phyloP scores from a whole-genome alignment of 176 grass and related monocot genomes.

The Ensete ventricosum region DNA sequence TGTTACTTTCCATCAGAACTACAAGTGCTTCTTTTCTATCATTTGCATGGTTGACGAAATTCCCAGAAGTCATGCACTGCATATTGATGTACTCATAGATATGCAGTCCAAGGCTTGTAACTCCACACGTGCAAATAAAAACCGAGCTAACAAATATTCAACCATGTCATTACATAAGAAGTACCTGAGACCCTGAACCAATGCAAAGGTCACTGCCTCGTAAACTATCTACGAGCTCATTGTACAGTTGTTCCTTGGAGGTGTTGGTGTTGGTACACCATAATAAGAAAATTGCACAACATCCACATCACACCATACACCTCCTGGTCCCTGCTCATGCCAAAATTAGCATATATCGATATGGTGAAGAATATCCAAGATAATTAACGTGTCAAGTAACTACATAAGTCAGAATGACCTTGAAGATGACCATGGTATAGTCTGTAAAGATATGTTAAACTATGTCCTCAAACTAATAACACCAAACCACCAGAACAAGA shows the following conservation, averaged over 20 bases:
- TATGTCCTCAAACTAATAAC: neutral
- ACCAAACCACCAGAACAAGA: neutral
- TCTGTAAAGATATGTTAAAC: neutral
- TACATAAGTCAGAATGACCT: neutral
- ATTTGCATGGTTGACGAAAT: neutral
- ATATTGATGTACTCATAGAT: neutral
- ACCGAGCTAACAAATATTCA: neutral
- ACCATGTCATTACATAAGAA: neutral
- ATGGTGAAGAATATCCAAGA: no score
- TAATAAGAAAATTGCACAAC: constrained; percentile 97
- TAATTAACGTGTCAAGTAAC: neutral
- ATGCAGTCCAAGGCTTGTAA: neutral
- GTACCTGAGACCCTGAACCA: constrained; percentile 98
- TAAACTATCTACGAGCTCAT: constrained; percentile 75
- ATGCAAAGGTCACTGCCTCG: constrained; percentile 86
- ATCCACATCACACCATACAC: constrained; percentile 99
- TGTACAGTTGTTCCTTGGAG: constrained; percentile 83
- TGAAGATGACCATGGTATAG: neutral
- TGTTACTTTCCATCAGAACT: neutral
- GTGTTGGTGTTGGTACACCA: constrained; percentile 66
- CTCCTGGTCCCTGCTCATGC: constrained; percentile 77
- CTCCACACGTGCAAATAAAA: neutral
- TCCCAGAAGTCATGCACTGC: neutral
- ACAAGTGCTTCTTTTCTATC: neutral
- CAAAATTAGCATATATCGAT: no score